Conservation (phyloP, 805 yeast species). For the Wickerhamiella allomyrinae region DNA sequence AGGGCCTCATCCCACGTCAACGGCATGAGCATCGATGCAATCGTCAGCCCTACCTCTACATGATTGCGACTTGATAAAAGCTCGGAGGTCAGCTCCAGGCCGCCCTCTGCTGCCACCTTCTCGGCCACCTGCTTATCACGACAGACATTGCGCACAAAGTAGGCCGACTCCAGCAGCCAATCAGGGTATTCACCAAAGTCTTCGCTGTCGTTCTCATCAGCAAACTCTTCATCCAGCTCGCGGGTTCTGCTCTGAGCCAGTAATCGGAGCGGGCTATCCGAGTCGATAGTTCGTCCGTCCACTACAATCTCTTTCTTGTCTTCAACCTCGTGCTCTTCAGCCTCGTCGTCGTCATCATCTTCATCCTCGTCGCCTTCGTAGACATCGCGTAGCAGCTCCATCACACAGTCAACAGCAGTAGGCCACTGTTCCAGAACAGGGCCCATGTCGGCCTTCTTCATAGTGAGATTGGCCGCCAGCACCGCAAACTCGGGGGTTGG, state of each 20-base stretch:
- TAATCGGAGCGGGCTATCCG: background rate
- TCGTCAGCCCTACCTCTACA: background rate
- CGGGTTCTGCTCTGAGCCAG: background rate
- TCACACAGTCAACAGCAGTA: constrained; percentile 4
- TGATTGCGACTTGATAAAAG: background rate
- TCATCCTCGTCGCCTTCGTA: constrained; percentile 6
- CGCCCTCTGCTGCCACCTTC: background rate
- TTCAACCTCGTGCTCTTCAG: background rate
- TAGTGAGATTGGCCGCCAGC: constrained; percentile 10
- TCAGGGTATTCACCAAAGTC: constrained; percentile 6
- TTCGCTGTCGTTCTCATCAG: constrained; percentile 5
- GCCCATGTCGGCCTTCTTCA: constrained; percentile 3
- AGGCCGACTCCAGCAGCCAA: constrained; percentile 6
- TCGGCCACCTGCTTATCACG: constrained; percentile 6
- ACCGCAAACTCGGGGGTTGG: background rate
- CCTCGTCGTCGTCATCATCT: background rate
- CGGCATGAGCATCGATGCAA: background rate
- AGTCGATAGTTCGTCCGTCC: background rate
- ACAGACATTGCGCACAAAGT: constrained; percentile 10
- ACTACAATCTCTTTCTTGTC: background rate
- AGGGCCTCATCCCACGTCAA: background rate
- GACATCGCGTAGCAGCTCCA: constrained; percentile 6
- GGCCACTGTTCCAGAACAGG: constrained; percentile 10
- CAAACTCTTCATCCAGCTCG: background rate
- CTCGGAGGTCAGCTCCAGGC: background rate